phyloP scores from a whole-genome alignment of 169 alveolate genomes.

The Neospora caninum region DNA sequence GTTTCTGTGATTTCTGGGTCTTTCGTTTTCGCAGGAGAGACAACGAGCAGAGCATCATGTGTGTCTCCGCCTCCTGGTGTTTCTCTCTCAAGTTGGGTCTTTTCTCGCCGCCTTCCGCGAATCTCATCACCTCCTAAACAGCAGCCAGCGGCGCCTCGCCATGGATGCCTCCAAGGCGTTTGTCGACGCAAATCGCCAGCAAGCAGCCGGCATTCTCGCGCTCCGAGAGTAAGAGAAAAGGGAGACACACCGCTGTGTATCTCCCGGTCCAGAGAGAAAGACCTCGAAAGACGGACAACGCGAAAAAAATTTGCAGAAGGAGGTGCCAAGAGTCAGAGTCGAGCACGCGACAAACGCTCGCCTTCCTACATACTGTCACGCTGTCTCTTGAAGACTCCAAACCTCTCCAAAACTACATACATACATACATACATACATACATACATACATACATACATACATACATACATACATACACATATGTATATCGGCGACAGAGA shows the following conservation, averaged over 20 bases:
- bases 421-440: too few relatives aligned
- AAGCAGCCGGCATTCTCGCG: neutral
- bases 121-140: neutral
- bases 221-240: neutral
- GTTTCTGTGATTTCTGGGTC: neutral
- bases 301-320: neutral
- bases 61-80: neutral
- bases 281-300: neutral
- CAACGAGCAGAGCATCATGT: neutral
- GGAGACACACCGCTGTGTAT: neutral
- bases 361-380: too few relatives aligned
- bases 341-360: too few relatives aligned
- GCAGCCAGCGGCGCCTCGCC: neutral
- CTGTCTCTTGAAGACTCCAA: too few relatives aligned
- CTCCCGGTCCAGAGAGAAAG: neutral
- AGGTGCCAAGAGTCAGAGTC: too few relatives aligned
- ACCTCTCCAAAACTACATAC: too few relatives aligned
- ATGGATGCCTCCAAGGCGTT: neutral
- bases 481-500: too few relatives aligned
- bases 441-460: too few relatives aligned
- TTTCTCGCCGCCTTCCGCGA: neutral
- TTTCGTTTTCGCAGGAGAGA: neutral
- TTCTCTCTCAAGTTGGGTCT: neutral
- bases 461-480: too few relatives aligned
- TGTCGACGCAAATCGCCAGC: neutral